Conservation (phyloP, 768 basidiomycete genomes). For the Ramaria sp. region DNA sequence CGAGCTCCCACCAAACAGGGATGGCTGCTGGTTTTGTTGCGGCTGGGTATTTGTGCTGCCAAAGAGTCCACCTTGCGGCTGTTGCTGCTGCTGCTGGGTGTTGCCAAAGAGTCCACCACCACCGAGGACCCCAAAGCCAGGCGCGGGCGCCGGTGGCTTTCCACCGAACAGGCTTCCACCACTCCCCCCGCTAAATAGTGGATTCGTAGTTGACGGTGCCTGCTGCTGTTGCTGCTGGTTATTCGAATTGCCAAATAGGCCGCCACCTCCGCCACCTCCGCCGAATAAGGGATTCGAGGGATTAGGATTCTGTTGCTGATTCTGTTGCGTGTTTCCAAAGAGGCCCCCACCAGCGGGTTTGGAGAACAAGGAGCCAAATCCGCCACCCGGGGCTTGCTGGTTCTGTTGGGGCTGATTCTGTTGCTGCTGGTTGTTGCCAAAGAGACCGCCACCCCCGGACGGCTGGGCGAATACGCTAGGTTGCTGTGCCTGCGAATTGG, state of each 20-base stretch:
- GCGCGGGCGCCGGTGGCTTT: conserved; percentile 25
- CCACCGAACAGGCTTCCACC: conserved; percentile 22
- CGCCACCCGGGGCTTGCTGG: conserved; percentile 14
- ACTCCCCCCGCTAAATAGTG: conserved; percentile 28
- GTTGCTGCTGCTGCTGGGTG: conserved; percentile 17
- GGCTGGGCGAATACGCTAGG: conserved; percentile 13
- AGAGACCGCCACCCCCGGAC: conserved; percentile 10
- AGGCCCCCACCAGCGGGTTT: conserved; percentile 1
- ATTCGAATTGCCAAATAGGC: conserved; percentile 25
- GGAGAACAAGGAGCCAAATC: conserved; percentile 2
- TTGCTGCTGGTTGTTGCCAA: conserved; percentile 16
- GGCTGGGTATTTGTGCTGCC: conserved; percentile 20
- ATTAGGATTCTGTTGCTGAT: conserved; percentile 2
- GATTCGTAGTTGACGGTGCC: conserved; percentile 20
- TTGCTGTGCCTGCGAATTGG: conserved; percentile 16
- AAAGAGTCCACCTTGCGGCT: conserved; percentile 29
- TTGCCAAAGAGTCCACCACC: conserved; percentile 22
- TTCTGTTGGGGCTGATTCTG: conserved; percentile 29
- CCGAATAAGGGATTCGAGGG: conserved; percentile 5
- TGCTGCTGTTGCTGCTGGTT: conserved; percentile 26
- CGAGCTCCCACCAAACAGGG: background rate
- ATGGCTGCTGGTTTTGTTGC: background rate
- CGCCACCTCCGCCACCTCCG: conserved; percentile 12
- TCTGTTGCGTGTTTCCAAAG: background rate
- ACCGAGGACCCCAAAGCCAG: conserved; percentile 13